Conservation (phyloP, 2,329 filamentous ascomycete species). For the Aspergillus felis region DNA sequence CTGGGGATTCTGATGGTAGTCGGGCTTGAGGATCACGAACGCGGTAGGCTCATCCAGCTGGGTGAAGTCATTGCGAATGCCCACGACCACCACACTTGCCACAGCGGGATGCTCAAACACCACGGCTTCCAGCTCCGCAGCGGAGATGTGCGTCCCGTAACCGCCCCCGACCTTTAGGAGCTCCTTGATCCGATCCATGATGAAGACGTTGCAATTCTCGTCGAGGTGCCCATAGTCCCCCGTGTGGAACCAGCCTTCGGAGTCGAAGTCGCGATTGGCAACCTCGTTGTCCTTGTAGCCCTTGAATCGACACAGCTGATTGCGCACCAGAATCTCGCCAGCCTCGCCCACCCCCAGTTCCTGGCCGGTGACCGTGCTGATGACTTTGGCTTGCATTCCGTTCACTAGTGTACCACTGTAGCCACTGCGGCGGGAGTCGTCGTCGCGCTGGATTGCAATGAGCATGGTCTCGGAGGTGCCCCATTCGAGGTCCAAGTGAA, state of each 20-base stretch:
- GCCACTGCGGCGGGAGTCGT: slow-evolving; percentile 8
- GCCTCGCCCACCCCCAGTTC: slow-evolving; percentile 12
- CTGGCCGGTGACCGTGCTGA: slow-evolving; percentile 13
- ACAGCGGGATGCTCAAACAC: slow-evolving; percentile 28
- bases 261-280: slow-evolving; percentile 16
- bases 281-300: slow-evolving; percentile 20
- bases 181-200: slow-evolving; percentile 23
- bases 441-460: slow-evolving; percentile 21
- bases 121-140: slow-evolving; percentile 33
- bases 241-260: slow-evolving; percentile 21
- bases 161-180: slow-evolving; percentile 35
- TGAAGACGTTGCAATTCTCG: slow-evolving; percentile 19
- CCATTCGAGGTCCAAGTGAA: slow-evolving; percentile 21
- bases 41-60: slow-evolving; percentile 13
- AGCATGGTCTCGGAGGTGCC: slow-evolving; percentile 23
- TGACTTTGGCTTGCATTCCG: slow-evolving; percentile 13
- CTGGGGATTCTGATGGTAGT: not conserved
- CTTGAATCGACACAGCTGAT: slow-evolving; percentile 10
- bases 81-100: slow-evolving; percentile 32
- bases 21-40: slow-evolving; percentile 15
- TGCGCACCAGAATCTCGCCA: slow-evolving; percentile 22
- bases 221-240: slow-evolving; percentile 22
- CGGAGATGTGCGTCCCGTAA: slow-evolving; percentile 30
- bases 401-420: slow-evolving; percentile 20
- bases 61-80: slow-evolving; percentile 15